phyloP scores from a whole-genome alignment of 2,329 filamentous ascomycete species.

The Xylaria sp. region DNA sequence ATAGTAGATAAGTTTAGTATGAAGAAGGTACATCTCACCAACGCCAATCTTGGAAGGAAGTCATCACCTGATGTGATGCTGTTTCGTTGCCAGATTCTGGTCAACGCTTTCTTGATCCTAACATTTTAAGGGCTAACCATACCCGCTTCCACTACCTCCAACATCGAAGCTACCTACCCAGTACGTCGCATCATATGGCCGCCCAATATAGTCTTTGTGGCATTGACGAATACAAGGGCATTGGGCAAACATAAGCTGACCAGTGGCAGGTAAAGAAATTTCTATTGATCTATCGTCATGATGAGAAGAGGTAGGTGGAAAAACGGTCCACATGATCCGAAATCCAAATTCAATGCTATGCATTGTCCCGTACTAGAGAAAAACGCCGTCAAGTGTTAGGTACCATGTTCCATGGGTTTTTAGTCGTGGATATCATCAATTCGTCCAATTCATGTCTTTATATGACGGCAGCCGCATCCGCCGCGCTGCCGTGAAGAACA shows the following conservation, averaged over 20 bases:
- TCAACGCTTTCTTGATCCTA: too few species aligned
- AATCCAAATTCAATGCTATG: conserved; percentile 10
- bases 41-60: too few species aligned
- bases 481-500: conserved; percentile 62
- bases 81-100: too few species aligned
- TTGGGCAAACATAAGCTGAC: not conserved
- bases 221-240: not conserved
- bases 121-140: not conserved
- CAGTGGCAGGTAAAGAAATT: not conserved
- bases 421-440: conserved; percentile 37
- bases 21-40: too few species aligned
- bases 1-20: too few species aligned
- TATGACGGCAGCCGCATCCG: conserved; percentile 59
- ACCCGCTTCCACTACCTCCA: too few species aligned
- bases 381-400: conserved; percentile 25
- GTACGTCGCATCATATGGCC: not conserved
- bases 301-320: not conserved
- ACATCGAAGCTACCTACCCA: too few species aligned
- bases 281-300: conserved; percentile 12
- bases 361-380: conserved; percentile 16
- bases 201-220: not conserved
- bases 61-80: too few species aligned
- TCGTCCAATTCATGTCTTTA: conserved; percentile 37
- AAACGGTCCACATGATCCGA: not conserved
- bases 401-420: not conserved